Conservation (phyloP, 345 rosid genomes). For the Schrenkiella parvula region DNA sequence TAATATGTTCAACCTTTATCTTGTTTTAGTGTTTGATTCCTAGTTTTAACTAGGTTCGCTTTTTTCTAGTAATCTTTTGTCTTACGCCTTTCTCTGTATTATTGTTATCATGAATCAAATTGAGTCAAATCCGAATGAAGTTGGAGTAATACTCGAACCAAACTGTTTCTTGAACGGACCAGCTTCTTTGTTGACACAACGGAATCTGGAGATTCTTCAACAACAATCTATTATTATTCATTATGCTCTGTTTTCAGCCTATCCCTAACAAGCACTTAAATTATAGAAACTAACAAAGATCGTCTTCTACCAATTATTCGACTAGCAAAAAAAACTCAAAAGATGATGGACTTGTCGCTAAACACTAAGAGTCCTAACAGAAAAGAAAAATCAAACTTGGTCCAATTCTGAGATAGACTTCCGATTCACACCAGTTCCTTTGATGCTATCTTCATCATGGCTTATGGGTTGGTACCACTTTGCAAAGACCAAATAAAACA, state of each 20-base stretch:
- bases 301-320: neutral
- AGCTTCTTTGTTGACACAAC: neutral
- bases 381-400: constrained; percentile 23
- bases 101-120: neutral
- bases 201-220: neutral
- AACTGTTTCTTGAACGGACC: neutral
- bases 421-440: neutral
- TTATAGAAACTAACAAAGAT: constrained; percentile 2
- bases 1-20: constrained; percentile 8
- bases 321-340: neutral
- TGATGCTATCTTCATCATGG: constrained; percentile 37
- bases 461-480: constrained; percentile 72
- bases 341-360: neutral
- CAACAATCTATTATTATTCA: neutral
- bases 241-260: neutral
- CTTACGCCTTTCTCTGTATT: neutral
- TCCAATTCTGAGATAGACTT: constrained; percentile 3
- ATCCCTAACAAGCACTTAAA: neutral
- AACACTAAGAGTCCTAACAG: neutral
- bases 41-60: neutral
- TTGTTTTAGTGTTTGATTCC: neutral
- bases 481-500: constrained; percentile 55
- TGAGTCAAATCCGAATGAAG: neutral
- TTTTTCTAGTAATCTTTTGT: neutral
- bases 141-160: neutral